phyloP scores from a whole-genome alignment of 2,329 filamentous ascomycete species.

The Microcyclosporella mali region DNA sequence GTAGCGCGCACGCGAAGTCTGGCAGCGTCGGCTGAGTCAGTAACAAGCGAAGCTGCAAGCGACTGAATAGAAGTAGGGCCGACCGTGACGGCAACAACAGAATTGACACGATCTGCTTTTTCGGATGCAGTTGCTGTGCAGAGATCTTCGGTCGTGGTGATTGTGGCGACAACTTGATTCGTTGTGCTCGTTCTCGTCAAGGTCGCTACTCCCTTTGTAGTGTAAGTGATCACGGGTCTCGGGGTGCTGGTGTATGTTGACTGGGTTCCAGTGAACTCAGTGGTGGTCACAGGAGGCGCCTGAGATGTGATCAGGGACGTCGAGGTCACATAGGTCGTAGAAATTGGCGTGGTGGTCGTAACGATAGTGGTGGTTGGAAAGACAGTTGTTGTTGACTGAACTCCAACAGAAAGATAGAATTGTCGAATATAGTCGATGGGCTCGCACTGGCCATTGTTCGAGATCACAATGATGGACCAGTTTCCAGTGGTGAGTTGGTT shows the following conservation, averaged over 20 bases:
- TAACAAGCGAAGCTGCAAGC: too few relatives aligned
- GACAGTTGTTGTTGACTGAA: slow-evolving; percentile 8
- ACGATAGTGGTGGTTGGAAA: slow-evolving; percentile 11
- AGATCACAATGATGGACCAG: slow-evolving; percentile 39
- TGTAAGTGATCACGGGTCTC: neutral
- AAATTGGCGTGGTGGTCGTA: slow-evolving; percentile 20
- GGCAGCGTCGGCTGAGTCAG: too few relatives aligned
- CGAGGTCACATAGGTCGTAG: slow-evolving; percentile 21
- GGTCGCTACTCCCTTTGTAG: neutral
- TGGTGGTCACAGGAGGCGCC: neutral
- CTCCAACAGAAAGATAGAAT: slow-evolving; percentile 33
- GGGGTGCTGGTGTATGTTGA: slow-evolving; percentile 2
- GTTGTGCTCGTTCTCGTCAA: neutral
- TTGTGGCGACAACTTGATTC: neutral
- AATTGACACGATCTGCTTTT: neutral
- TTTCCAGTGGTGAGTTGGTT: slow-evolving; percentile 38
- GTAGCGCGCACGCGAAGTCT: neutral
- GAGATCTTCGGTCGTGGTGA: neutral
- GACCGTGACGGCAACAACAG: neutral
- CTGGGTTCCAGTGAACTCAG: neutral
- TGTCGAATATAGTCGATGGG: slow-evolving; percentile 44
- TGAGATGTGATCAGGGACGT: slow-evolving; percentile 1
- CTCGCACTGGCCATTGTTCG: slow-evolving; percentile 39
- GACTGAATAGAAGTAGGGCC: slow-evolving; percentile 14
- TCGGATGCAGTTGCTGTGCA: neutral